Conservation (phyloP, 345 rosid genomes). For the Gossypium stocksii region DNA sequence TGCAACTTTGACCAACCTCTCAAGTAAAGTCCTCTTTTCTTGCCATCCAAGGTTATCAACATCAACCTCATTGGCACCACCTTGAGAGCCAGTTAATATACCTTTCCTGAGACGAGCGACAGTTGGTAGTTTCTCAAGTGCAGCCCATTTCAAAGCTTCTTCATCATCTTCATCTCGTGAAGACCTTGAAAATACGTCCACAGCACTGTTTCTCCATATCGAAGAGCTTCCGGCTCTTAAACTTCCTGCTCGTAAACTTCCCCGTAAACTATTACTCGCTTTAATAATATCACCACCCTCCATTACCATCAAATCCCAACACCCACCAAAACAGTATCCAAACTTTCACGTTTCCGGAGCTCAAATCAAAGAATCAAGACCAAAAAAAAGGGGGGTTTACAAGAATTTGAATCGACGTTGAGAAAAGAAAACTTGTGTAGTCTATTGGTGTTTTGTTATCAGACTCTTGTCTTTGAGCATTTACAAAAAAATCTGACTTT, state of each 20-base stretch:
- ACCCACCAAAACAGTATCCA: not conserved
- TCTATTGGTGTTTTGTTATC: not conserved
- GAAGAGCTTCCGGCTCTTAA: conserved; percentile 21
- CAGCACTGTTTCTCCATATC: conserved; percentile 32
- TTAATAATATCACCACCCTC: conserved; percentile 34
- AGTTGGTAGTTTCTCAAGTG: conserved; percentile 53
- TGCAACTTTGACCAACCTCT: conserved; percentile 28
- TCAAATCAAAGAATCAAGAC: not conserved
- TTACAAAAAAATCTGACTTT: not conserved
- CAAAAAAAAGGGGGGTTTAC: not conserved
- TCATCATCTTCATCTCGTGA: conserved; percentile 51
- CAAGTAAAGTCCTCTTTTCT: conserved; percentile 34
- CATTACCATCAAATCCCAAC: conserved; percentile 19
- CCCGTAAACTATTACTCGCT: conserved; percentile 39
- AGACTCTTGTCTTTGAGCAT: not conserved
- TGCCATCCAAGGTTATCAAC: conserved; percentile 30
- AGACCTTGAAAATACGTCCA: conserved; percentile 53
- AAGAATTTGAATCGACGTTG: not conserved
- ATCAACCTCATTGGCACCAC: conserved; percentile 30
- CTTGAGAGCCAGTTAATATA: conserved; percentile 16
- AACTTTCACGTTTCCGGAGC: not conserved
- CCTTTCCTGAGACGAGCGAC: conserved; percentile 39
- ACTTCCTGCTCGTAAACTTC: conserved; percentile 20
- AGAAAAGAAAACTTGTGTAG: not conserved
- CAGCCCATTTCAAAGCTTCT: conserved; percentile 54